phyloP scores from a whole-genome alignment of 73 alveolate species.

The Symbiodinium pilosum region DNA sequence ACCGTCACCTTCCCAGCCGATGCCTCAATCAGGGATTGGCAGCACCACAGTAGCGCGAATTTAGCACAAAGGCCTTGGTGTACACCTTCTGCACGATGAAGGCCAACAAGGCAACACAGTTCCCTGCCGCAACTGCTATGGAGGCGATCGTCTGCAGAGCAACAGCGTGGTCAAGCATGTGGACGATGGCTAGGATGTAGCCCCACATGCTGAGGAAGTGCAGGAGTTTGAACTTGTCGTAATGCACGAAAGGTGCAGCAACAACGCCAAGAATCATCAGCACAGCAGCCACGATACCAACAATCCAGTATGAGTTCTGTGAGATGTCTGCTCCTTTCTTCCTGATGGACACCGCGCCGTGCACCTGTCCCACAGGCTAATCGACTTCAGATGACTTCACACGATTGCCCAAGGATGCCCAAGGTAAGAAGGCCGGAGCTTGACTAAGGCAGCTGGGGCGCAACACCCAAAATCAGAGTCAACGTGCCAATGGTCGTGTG shows the following conservation, averaged over 20 bases:
- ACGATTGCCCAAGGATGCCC: too few species aligned
- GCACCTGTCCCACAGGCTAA: too few species aligned
- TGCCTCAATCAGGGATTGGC: constrained; percentile 4
- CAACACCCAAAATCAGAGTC: constrained; percentile 56
- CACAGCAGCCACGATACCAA: background rate
- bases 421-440: too few species aligned
- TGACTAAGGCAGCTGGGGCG: background rate
- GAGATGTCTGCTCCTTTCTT: background rate
- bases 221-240: constrained; percentile 65
- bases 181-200: constrained; percentile 16
- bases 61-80: background rate
- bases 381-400: too few species aligned
- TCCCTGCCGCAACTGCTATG: constrained; percentile 37
- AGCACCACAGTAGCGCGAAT: background rate
- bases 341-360: background rate
- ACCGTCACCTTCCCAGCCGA: background rate
- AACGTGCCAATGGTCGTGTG: constrained; percentile 47
- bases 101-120: constrained; percentile 36
- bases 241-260: constrained; percentile 63
- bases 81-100: constrained; percentile 78
- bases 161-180: constrained; percentile 48
- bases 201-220: constrained; percentile 57
- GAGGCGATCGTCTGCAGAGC: constrained; percentile 23
- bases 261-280: constrained; percentile 65
- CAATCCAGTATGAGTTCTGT: background rate